These are phyloP conservation scores for Xylaria arbuscula DNA, from an alignment of 2,329 filamentous ascomycete species.

Conservation along the genomic window DNA sequence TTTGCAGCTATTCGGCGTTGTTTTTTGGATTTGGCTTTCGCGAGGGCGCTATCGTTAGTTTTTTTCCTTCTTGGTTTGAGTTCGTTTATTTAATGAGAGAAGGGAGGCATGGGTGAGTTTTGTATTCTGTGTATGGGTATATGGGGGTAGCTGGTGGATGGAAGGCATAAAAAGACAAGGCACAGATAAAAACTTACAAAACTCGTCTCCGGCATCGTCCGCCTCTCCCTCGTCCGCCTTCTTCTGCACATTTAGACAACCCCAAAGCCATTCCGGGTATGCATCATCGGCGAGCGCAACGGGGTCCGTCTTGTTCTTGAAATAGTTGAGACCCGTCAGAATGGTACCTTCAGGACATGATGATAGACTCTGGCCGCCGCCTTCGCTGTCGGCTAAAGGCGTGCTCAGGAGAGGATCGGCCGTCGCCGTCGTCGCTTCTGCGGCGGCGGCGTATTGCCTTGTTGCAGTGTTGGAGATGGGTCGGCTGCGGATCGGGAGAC, in stretches of 20 bases:
- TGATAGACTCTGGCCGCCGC: conserved; percentile 51
- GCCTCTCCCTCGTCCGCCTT: conserved; percentile 61
- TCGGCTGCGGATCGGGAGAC: conserved; percentile 40
- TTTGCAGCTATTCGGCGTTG: conserved; percentile 78
- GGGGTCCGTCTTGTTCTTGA: conserved; percentile 78
- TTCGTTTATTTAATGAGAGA: background rate
- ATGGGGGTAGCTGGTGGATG: background rate
- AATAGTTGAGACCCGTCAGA: conserved; percentile 79
- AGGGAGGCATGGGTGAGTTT: background rate
- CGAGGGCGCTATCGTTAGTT: conserved; percentile 23
- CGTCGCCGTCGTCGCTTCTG: conserved; percentile 44
- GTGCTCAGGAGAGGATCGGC: conserved; percentile 45
- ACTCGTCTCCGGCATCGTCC: conserved; percentile 75
- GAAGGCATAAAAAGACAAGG: background rate
- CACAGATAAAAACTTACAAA: conserved; percentile 68
- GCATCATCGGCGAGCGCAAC: conserved; percentile 78
- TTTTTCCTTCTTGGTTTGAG: background rate
- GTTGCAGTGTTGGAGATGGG: conserved; percentile 55
- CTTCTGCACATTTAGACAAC: conserved; percentile 71
- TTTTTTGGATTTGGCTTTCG: conserved; percentile 83
- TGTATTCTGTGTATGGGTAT: background rate
- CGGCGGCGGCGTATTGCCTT: conserved; percentile 48
- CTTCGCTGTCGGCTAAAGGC: conserved; percentile 43
- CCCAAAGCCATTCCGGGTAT: conserved; percentile 86
- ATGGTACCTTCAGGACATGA: conserved; percentile 75